Conservation (phyloP, 345 rosid genomes). For the Mallotus nudiflorus region DNA sequence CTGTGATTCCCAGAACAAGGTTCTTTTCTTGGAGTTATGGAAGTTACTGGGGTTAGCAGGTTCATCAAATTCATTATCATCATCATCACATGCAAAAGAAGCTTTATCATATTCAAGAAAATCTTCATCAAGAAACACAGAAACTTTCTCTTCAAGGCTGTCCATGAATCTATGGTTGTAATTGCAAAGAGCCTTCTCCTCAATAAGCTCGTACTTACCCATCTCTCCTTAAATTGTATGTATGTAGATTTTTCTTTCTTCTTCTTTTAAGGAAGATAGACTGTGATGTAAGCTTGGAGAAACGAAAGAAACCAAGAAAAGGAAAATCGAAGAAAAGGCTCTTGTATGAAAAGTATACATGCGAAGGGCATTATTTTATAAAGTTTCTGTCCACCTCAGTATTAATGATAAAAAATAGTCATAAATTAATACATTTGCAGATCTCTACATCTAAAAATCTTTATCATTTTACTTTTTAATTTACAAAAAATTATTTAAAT, state of each 20-base stretch:
- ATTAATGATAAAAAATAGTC: no score
- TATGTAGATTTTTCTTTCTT: no score
- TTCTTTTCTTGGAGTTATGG: conserved; percentile 17
- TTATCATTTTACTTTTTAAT: no score
- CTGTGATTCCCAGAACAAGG: conserved; percentile 46
- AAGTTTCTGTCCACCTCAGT: not conserved
- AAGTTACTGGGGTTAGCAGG: conserved; percentile 1
- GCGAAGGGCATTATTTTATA: not conserved
- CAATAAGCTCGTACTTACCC: conserved; percentile 20
- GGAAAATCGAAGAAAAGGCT: conserved; percentile 6
- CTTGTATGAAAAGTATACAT: not conserved
- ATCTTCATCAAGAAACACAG: conserved; percentile 24
- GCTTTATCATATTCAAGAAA: not conserved
- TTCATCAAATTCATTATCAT: conserved; percentile 10
- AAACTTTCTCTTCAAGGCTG: conserved; percentile 40
- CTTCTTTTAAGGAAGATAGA: not conserved
- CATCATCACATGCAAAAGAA: conserved; percentile 1
- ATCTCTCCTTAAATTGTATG: not conserved
- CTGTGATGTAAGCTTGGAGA: not conserved
- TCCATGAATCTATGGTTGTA: not conserved
- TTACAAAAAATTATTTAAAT: no score
- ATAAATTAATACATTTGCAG: no score
- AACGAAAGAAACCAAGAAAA: not conserved
- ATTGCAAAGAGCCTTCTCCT: conserved; percentile 26
- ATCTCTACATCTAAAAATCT: no score